phyloP scores from a whole-genome alignment of 108 stramenopile genomes.

The Skeletonema potamos region DNA sequence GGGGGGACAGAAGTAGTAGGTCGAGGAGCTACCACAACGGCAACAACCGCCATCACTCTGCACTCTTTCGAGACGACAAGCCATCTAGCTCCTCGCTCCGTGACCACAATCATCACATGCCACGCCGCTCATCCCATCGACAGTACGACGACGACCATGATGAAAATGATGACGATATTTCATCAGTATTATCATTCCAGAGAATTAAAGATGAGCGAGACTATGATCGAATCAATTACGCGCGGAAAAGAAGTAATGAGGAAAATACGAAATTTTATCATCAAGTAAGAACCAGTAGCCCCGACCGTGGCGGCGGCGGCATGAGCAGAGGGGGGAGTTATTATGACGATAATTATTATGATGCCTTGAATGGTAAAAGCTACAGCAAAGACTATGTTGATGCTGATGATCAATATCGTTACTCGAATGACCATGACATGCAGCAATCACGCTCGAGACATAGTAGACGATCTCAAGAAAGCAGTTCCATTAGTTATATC shows the following conservation, averaged over 20 bases:
- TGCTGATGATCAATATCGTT: too few species aligned
- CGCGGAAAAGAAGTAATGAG: background rate
- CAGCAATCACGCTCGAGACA: background rate
- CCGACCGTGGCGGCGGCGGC: background rate
- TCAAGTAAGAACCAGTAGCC: background rate
- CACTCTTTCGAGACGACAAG: background rate
- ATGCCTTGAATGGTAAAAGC: background rate
- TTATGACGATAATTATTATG: background rate
- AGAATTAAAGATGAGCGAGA: background rate
- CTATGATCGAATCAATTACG: background rate
- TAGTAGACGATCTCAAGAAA: background rate
- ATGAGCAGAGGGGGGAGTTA: background rate
- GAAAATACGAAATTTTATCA: background rate
- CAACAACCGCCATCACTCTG: background rate
- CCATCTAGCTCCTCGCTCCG: background rate
- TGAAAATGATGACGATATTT: background rate
- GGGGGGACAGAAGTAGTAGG: background rate
- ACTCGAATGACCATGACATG: too few species aligned
- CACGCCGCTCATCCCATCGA: background rate
- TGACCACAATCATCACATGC: background rate
- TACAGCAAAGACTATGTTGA: background rate
- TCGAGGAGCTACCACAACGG: background rate
- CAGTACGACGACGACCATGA: background rate
- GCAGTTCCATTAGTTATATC: background rate
- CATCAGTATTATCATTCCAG: background rate